phyloP scores from a whole-genome alignment of 306 rosid species.

The Dalbergia cultrata region DNA sequence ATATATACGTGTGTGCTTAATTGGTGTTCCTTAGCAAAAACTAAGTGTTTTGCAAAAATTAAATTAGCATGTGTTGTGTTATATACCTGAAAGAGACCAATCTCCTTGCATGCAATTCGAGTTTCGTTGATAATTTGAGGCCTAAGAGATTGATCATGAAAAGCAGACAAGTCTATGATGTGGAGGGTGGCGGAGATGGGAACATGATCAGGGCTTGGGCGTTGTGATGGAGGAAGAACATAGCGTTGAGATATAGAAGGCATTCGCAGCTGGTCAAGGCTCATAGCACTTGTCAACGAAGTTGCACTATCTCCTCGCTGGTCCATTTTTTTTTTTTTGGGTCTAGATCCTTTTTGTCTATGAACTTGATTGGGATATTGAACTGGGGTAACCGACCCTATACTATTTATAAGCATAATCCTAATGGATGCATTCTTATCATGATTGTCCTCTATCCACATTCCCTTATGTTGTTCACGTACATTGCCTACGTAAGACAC shows the following conservation, averaged over 20 bases:
- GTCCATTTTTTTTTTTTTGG: slow-evolving; percentile 13
- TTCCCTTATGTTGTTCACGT: slow-evolving; percentile 34
- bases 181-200: slow-evolving; percentile 47
- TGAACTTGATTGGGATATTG: slow-evolving; percentile 12
- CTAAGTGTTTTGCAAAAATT: neutral
- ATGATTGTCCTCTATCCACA: slow-evolving; percentile 25
- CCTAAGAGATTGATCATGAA: slow-evolving; percentile 41
- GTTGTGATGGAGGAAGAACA: slow-evolving; percentile 62
- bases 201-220: slow-evolving; percentile 40
- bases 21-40: neutral
- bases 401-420: slow-evolving; percentile 43
- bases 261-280: slow-evolving; percentile 41
- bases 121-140: slow-evolving; percentile 46
- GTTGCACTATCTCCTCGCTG: slow-evolving; percentile 34
- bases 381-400: neutral
- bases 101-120: slow-evolving; percentile 47
- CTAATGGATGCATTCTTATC: neutral
- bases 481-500: slow-evolving; percentile 29
- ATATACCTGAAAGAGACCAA: slow-evolving; percentile 62
- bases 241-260: slow-evolving; percentile 60
- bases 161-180: slow-evolving; percentile 55
- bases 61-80: neutral
- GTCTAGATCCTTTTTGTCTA: neutral
- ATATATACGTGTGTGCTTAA: neutral
- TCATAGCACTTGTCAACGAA: slow-evolving; percentile 49